These are phyloP conservation scores for Russula ochroleuca DNA, from an alignment of 768 basidiomycete genomes.

Conservation along the genomic window DNA sequence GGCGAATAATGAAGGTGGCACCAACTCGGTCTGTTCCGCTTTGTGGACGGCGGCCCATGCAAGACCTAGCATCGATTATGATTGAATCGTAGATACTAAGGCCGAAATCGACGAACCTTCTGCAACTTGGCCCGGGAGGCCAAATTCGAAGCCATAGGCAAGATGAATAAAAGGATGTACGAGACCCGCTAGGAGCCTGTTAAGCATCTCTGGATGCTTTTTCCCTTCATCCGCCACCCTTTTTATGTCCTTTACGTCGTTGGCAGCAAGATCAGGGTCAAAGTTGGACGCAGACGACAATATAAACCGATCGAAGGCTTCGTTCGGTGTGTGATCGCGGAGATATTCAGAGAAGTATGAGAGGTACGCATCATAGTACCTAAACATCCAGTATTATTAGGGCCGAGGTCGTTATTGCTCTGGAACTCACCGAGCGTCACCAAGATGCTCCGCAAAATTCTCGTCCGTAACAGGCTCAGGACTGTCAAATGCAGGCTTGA, in stretches of 20 bases:
- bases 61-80: conserved; percentile 41
- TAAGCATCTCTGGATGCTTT: conserved; percentile 51
- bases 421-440: too few relatives aligned
- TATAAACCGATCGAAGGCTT: conserved; percentile 55
- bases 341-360: conserved; percentile 47
- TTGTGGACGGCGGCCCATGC: conserved; percentile 52
- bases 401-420: too few relatives aligned
- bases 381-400: conserved; percentile 28
- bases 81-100: not conserved
- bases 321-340: conserved; percentile 42
- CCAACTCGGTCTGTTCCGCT: conserved; percentile 36
- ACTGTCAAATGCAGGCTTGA: conserved; percentile 40
- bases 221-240: conserved; percentile 24
- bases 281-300: conserved; percentile 53
- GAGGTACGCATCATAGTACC: conserved; percentile 56
- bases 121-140: conserved; percentile 51
- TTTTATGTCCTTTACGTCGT: conserved; percentile 20
- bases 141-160: conserved; percentile 62
- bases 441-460: conserved; percentile 54
- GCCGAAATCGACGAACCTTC: conserved; percentile 45
- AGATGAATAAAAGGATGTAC: conserved; percentile 63
- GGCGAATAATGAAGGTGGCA: conserved; percentile 33
- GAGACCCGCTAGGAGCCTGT: conserved; percentile 51
- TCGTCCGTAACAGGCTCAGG: conserved; percentile 43
- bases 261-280: conserved; percentile 29